phyloP scores from a whole-genome alignment of 495 filamentous ascomycete genomes.

The Endocarpon pusillum region DNA sequence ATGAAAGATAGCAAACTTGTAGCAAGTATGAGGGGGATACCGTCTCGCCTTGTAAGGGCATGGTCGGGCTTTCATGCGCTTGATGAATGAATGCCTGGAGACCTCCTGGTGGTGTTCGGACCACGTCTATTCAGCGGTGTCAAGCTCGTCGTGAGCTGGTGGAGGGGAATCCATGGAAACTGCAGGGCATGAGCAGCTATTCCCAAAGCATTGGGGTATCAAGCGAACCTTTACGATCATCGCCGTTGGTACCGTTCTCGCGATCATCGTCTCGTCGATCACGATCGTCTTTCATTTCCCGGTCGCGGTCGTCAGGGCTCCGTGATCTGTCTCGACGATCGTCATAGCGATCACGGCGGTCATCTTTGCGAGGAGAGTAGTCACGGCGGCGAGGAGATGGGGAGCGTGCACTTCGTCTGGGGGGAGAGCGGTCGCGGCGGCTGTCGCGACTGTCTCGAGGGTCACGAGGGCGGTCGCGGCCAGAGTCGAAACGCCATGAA shows the following conservation, averaged over 20 bases:
- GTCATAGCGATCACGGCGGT: constrained; percentile 63
- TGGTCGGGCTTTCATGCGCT: no score
- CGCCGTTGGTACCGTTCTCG: constrained; percentile 29
- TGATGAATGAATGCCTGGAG: no score
- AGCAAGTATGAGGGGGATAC: no score
- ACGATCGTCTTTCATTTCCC: constrained; percentile 50
- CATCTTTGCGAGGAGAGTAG: constrained; percentile 81
- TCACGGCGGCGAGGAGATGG: constrained; percentile 66
- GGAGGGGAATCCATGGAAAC: constrained; percentile 54
- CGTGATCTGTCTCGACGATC: constrained; percentile 45
- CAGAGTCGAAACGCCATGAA: constrained; percentile 94
- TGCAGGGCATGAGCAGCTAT: constrained; percentile 9
- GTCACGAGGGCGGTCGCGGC: constrained; percentile 55
- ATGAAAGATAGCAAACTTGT: no score
- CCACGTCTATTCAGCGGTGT: constrained; percentile 89
- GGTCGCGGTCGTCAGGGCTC: constrained; percentile 46
- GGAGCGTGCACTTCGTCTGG: constrained; percentile 53
- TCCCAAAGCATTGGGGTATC: neutral
- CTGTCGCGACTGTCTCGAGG: constrained; percentile 33
- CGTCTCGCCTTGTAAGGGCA: no score
- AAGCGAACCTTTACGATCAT: constrained; percentile 74
- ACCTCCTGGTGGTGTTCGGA: no score
- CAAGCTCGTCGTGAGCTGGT: constrained; percentile 85
- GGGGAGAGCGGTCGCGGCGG: constrained; percentile 51
- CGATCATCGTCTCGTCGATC: constrained; percentile 50